A percentile compares a stretch with the other conserved stretches of the same genome.
Conservation (phyloP, 768 basidiomycete genomes). For the Naganishia vaughanmartiniae region DNA sequence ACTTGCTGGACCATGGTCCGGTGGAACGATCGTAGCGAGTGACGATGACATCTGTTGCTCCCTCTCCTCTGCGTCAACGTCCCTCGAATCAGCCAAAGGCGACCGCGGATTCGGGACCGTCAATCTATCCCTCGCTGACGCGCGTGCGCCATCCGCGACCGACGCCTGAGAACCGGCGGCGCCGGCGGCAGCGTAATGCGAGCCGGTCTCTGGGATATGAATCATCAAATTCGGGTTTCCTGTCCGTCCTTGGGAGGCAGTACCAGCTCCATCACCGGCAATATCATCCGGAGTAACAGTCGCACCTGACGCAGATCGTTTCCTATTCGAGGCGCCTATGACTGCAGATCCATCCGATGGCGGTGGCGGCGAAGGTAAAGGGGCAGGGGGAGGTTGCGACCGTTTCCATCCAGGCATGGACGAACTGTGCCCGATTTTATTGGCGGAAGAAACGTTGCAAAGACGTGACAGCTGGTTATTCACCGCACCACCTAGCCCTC, state of each 20-base stretch:
- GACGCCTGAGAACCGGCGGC: neutral
- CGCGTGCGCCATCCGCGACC: neutral
- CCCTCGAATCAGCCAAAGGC: neutral
- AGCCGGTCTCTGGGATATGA: neutral
- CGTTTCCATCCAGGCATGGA: constrained; percentile 16
- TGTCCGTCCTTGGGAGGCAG: neutral
- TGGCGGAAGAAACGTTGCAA: neutral
- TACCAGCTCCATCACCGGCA: neutral
- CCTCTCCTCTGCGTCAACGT: neutral
- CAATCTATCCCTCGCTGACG: neutral
- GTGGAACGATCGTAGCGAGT: constrained; percentile 7
- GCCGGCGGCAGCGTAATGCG: too few species aligned
- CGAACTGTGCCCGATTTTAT: neutral
- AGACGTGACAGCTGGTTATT: neutral
- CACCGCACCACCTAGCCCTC: neutral
- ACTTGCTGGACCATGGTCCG: neutral
- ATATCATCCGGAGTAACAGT: neutral
- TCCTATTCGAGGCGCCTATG: neutral
- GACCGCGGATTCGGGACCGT: neutral
- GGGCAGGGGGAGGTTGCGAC: neutral
- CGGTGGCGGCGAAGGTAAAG: neutral
- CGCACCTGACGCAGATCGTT: neutral
- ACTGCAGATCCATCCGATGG: neutral
- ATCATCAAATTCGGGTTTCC: neutral
- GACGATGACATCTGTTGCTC: constrained; percentile 2